A percentile compares a stretch with the other conserved stretches of the same genome.
phyloP scores from a whole-genome alignment of 1,139 yeast species.

The Yamadazyma dushanensis region DNA sequence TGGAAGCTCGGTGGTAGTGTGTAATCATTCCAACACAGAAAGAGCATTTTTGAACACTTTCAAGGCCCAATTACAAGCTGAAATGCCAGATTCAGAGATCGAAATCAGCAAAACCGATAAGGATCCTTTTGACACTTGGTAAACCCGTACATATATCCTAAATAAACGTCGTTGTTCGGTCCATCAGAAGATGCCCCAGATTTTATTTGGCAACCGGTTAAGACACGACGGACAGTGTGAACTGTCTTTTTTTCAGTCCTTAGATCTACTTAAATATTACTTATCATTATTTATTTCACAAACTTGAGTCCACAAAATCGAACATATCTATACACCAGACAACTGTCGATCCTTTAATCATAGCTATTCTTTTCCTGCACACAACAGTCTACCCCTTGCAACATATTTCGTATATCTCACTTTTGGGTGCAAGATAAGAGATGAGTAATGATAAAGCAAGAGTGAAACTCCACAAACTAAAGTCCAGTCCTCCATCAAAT shows the following conservation, averaged over 20 bases:
- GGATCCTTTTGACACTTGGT: slow-evolving; percentile 55
- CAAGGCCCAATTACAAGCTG: slow-evolving; percentile 47
- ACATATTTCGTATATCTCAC: background rate
- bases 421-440: slow-evolving; percentile 1
- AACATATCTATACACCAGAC: no score
- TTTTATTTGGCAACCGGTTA: no score
- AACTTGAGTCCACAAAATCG: no score
- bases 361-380: no score
- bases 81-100: slow-evolving; percentile 47
- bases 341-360: no score
- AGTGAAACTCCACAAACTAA: slow-evolving; percentile 2
- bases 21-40: slow-evolving; percentile 92
- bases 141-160: slow-evolving; percentile 3
- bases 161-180: background rate
- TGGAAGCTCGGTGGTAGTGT: slow-evolving; percentile 73
- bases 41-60: slow-evolving; percentile 69
- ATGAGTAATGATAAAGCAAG: background rate
- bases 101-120: slow-evolving; percentile 49
- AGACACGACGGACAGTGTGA: no score
- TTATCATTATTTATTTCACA: no score
- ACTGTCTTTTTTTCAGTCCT: no score
- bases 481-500: slow-evolving; percentile 22
- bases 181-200: no score
- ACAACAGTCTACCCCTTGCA: background rate
- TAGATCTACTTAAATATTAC: no score